Base-by-base conservation (phyloP, 257 asterid species). In the Fraxinus americana region DNA sequence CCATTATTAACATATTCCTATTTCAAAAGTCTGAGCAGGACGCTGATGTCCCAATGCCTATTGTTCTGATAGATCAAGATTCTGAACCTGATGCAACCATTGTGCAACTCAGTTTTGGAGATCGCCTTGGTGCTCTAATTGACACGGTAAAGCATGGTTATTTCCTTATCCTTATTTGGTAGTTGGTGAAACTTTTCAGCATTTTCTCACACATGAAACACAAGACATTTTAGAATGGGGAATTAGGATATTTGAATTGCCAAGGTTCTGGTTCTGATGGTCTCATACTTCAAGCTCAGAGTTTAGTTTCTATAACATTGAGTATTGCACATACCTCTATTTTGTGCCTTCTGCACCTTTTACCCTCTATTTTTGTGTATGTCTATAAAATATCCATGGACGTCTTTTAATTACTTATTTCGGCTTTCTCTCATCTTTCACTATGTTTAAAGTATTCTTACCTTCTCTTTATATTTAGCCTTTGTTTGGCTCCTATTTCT, bases 51-150 rank as follows among this genome's bases (percentile, higher is more conserved):
- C 99, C 99, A 66, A 86, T 87, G 93, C 99, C 99, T 25, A 87
- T 96, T 72, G 98, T 96, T 75, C 84, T 89, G 82, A 92, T 92
- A 67, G 97, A 91, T 88, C 99, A 96, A 87, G 97, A 93, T 80
- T 83, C 95, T 81, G 92, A 88, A 75, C 87, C 96, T 19, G 94
- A 88, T 61, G 97, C 94, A 84, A 93, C 99, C 39, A 86, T 89
- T 27, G 98, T 93, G 80, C 92, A 96, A 87, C 85, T 96, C 75
- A 92, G 98, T 86, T 96, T 96, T 73, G 99, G 99, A 57, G 98
- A 96, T 90, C 99, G 99, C 66, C 96, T 96, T 32, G 98, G 97
- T 76, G 94, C 97, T 77, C 97, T 96, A 48, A 87, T 91, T 81
- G 98, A 96, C 86, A 93, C 99, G 84, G 99, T 95, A 82, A 86